Evolutionary conservation across 2,329 filamentous ascomycete genomes (phyloP).

Genomic region (Lasiodiplodia hormozganensis): DNA sequence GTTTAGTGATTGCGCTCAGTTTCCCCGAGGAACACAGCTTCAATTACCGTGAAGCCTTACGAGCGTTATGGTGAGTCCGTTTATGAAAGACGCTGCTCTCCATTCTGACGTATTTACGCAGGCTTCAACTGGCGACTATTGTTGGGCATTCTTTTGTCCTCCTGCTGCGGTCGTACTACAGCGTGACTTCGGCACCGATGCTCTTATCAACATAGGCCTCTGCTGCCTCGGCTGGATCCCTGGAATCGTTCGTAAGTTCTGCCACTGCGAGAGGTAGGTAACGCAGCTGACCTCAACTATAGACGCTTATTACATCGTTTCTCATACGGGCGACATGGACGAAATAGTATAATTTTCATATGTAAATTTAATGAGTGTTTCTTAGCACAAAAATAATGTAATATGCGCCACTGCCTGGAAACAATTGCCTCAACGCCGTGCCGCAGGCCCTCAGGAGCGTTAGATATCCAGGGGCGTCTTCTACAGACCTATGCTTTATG

Average conservation of each 20-base stretch:
- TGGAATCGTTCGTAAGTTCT: neutral
- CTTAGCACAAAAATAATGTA: too few species aligned
- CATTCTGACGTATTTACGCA: neutral
- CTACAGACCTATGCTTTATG: too few species aligned
- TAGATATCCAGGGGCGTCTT: too few species aligned
- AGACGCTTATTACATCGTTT: neutral
- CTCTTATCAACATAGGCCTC: neutral
- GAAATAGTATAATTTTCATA: neutral
- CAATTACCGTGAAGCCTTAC: neutral
- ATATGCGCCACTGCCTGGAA: too few species aligned
- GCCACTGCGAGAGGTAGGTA: neutral
- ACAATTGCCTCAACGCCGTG: too few species aligned
- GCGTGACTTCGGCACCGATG: neutral
- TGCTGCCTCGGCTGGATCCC: neutral
- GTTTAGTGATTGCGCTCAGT: neutral
- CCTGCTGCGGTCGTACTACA: neutral
- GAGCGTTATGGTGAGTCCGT: neutral
- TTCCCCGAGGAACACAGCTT: neutral
- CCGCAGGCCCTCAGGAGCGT: too few species aligned
- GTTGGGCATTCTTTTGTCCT: neutral
- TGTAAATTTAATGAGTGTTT: too few species aligned
- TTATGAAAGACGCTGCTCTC: neutral
- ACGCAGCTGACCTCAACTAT: neutral
- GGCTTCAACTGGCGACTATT: neutral
- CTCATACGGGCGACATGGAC: neutral